Evolutionary conservation across 331 rosid genomes (phyloP), one percentile per base, ranked within the genome.

Genomic region (Rhamnella rubrinervis): DNA sequence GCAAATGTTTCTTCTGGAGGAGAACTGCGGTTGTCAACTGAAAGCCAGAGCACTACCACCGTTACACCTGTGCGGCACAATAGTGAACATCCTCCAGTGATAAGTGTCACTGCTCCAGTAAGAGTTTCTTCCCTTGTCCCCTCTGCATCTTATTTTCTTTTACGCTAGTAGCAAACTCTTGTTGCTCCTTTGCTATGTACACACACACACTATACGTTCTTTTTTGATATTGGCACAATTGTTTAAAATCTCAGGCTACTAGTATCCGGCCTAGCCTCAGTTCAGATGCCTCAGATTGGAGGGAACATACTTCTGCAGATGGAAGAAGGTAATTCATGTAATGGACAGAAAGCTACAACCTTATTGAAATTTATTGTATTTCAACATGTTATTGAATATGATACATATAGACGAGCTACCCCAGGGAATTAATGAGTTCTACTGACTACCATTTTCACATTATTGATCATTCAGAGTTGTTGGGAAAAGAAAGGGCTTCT

Each of bases 231-330:
- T 3, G 23, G 39, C 28, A 49, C 55, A 25, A 25, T 46, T 62
- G 21, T 40, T 47, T 65, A 18, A 80, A 79, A 37, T 63, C 80
- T 81, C 79, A 90, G 98, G 89, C 75, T 55, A 53, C 83, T n/a
- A 64, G 39, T 73, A 57, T 66, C 71, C 89, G 59, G 79, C 79
- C 79, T 65, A 66, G 63, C 70, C 66, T 68, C 37, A 15, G 66
- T 4, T 82, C 77, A 49, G 84, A 66, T 80, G 79, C 87, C 56
- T 77, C 96, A 15, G 93, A 86, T 57, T 93, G 97, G 98, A 90
- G 75, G 58, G 98, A 93, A 72, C 98, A 93, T 79, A 78, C 81
- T 31, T 82, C 97, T 76, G 84, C 93, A 76, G 88, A 81, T 76
- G 98, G 96, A 81, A 88, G 92, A 81, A 90, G 83, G 97, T 93